A percentile compares a stretch with the other conserved stretches of the same genome.
phyloP scores from a whole-genome alignment of 169 alveolate species.

The Eimeria acervulina region DNA sequence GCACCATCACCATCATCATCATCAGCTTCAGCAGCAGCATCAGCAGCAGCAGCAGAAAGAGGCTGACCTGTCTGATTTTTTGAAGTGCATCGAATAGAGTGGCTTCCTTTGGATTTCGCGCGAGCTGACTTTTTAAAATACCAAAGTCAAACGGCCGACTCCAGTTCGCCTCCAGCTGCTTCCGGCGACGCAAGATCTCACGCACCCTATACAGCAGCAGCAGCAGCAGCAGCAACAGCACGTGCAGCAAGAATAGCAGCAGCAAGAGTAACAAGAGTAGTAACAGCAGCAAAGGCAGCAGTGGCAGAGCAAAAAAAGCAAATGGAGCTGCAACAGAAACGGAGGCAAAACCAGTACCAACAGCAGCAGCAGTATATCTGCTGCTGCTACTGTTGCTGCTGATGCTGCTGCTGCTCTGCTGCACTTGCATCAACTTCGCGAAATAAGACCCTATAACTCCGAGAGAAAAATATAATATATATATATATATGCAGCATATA shows the following conservation, averaged over 20 bases:
- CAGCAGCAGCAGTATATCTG: too few relatives aligned
- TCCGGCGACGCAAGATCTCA: constrained; percentile 61
- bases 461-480: too few relatives aligned
- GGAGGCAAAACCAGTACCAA: not conserved
- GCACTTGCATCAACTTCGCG: too few relatives aligned
- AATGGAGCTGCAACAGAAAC: not conserved
- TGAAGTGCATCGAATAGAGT: constrained; percentile 43
- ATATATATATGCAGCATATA: not conserved
- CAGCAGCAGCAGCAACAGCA: not conserved
- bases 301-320: not conserved
- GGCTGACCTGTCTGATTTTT: not conserved
- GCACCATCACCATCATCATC: not conserved
- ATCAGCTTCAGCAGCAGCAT: too few relatives aligned
- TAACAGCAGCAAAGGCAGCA: not conserved
- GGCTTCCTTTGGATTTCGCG: constrained; percentile 48
- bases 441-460: too few relatives aligned
- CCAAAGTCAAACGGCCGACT: constrained; percentile 63
- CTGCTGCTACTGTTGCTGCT: too few relatives aligned
- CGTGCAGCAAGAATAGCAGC: not conserved
- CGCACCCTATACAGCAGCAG: constrained; percentile 55
- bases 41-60: not conserved
- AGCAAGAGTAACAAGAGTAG: not conserved
- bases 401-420: too few relatives aligned
- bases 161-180: constrained; percentile 61
- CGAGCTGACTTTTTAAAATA: constrained; percentile 18